Conservation (phyloP, 208 protist species). For the Acanthamoeba healyi region DNA sequence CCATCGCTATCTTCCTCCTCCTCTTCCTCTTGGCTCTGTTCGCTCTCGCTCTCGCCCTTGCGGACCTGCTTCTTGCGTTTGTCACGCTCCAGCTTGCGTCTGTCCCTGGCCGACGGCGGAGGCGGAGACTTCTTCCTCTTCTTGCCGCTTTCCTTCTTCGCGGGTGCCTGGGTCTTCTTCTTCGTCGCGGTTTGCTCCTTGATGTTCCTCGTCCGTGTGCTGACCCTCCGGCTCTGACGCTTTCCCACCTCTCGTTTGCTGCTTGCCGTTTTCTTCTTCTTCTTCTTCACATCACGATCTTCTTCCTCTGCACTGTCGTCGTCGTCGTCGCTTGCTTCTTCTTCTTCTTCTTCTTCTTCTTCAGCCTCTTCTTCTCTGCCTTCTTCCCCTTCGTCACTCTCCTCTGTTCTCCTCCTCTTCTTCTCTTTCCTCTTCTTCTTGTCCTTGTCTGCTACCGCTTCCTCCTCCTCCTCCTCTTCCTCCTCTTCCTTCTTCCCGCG, state of each 20-base stretch:
- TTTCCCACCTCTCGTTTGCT: background rate
- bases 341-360: background rate
- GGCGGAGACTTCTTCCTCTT: slow-evolving; percentile 15
- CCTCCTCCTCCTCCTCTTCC: background rate
- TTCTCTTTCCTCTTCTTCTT: background rate
- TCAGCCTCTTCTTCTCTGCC: background rate
- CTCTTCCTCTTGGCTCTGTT: background rate
- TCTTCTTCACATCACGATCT: background rate
- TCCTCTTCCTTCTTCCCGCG: background rate
- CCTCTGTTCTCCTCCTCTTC: background rate
- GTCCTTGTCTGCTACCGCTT: background rate
- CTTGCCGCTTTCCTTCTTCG: background rate
- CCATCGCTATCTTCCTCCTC: background rate
- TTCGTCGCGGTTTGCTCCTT: background rate
- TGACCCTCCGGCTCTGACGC: background rate
- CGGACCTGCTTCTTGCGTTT: background rate
- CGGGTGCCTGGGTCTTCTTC: background rate
- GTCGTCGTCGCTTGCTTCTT: background rate
- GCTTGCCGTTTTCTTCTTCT: background rate
- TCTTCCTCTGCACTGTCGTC: background rate
- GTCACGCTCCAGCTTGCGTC: slow-evolving; percentile 17
- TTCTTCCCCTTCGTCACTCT: background rate
- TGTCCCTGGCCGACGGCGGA: background rate
- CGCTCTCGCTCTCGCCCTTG: background rate
- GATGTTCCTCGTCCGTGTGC: background rate